Conservation (phyloP, 805 yeast species). For the Candida ipomoeae region DNA sequence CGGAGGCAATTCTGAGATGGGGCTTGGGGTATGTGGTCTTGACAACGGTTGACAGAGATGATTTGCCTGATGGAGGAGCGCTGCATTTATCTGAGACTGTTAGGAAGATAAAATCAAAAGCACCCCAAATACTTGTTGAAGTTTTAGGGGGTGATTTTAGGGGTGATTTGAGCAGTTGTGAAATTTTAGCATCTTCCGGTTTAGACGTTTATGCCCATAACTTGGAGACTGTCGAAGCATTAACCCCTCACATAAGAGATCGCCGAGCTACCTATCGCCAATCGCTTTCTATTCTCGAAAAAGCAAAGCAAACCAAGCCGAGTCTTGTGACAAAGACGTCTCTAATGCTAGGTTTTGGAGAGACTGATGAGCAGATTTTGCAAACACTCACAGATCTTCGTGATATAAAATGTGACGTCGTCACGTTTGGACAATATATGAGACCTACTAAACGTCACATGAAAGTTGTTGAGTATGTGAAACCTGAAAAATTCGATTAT, state of each 20-base stretch:
- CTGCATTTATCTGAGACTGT: slow-evolving; percentile 88
- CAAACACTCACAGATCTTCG: slow-evolving; percentile 76
- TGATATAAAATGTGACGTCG: slow-evolving; percentile 78
- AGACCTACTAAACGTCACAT: slow-evolving; percentile 97
- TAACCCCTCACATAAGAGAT: slow-evolving; percentile 94
- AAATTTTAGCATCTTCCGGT: slow-evolving; percentile 76
- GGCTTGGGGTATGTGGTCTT: slow-evolving; percentile 96
- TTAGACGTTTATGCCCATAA: slow-evolving; percentile 97
- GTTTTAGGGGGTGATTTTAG: slow-evolving; percentile 93
- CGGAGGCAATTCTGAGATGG: slow-evolving; percentile 96
- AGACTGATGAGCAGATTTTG: slow-evolving; percentile 82
- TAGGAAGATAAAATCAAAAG: slow-evolving; percentile 72
- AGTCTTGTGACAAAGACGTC: slow-evolving; percentile 87
- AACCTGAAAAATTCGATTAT: slow-evolving; percentile 89
- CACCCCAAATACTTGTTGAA: slow-evolving; percentile 89
- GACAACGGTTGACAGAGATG: slow-evolving; percentile 97
- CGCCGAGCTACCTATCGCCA: slow-evolving; percentile 95
- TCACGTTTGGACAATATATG: slow-evolving; percentile 98
- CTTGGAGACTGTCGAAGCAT: slow-evolving; percentile 89
- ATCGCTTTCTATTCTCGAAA: slow-evolving; percentile 67
- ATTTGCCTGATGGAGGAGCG: slow-evolving; percentile 89
- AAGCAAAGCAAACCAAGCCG: slow-evolving; percentile 78
- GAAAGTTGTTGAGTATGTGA: slow-evolving; percentile 94
- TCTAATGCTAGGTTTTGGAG: slow-evolving; percentile 95
- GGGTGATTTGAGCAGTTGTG: slow-evolving; percentile 81